These are phyloP conservation scores for Diaporthe sp. DNA, from an alignment of 2,329 filamentous ascomycete species.

Conservation along the genomic window DNA sequence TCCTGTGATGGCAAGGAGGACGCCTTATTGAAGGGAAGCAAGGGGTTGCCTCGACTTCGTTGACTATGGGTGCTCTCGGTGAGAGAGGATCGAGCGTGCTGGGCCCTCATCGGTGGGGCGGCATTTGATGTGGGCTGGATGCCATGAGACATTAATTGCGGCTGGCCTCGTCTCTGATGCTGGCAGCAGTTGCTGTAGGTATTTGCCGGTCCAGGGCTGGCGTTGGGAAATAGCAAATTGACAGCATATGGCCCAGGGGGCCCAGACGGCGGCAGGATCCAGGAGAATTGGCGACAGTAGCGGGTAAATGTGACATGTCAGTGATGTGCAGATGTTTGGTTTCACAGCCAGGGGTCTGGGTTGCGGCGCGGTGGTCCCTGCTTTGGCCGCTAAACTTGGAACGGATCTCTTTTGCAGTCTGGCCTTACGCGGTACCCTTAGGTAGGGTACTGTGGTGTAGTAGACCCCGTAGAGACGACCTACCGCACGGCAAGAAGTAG, in stretches of 20 bases:
- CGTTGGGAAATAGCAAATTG: not conserved
- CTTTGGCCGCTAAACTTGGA: conserved; percentile 6
- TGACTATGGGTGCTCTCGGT: not conserved
- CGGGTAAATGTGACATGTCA: conserved; percentile 21
- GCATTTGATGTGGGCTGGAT: not conserved
- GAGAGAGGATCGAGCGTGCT: not conserved
- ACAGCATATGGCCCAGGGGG: not conserved
- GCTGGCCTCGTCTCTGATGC: not conserved
- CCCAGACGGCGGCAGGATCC: no score
- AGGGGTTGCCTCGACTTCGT: not conserved
- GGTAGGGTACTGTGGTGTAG: no score
- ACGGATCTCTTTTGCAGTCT: not conserved
- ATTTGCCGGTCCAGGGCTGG: not conserved
- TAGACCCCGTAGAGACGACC: no score
- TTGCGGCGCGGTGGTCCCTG: conserved; percentile 13
- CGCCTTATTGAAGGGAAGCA: not conserved
- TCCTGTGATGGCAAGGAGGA: not conserved
- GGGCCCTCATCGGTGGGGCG: not conserved
- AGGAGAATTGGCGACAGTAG: not conserved
- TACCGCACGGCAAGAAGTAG: not conserved
- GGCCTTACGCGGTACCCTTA: not conserved
- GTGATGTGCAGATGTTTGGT: conserved; percentile 32
- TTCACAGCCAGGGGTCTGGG: conserved; percentile 27
- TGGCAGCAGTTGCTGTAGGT: not conserved
- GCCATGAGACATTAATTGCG: not conserved